Percentiles rank a stretch among this genome's conserved stretches.
Evolutionary conservation across 2,329 filamentous ascomycete species (phyloP).

Genomic region (Tympanopsis confertula): DNA sequence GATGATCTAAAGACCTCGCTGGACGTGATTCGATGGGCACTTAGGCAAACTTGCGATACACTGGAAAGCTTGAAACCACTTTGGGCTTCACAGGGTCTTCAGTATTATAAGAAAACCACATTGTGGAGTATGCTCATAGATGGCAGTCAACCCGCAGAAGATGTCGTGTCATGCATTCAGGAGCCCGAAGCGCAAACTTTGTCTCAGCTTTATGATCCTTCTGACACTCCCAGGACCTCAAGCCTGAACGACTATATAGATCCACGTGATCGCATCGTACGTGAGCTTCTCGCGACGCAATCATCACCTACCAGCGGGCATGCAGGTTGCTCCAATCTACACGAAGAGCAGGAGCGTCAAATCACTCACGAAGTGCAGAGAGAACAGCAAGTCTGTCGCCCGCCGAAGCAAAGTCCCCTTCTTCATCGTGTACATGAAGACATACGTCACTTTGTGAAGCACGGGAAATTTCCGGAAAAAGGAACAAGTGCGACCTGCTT

Average conservation of each 20-base stretch:
- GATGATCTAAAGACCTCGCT: slow-evolving; percentile 25
- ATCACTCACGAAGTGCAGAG: slow-evolving; percentile 51
- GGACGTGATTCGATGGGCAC: slow-evolving; percentile 48
- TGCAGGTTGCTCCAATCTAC: slow-evolving; percentile 28
- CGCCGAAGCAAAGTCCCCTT: slow-evolving; percentile 22
- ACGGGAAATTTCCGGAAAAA: slow-evolving; percentile 17
- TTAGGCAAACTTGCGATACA: slow-evolving; percentile 43
- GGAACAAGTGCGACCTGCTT: slow-evolving; percentile 19
- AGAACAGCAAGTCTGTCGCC: slow-evolving; percentile 41
- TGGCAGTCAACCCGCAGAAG: background rate
- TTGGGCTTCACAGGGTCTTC: slow-evolving; percentile 48
- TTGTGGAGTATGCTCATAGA: slow-evolving; percentile 18
- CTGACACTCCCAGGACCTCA: slow-evolving; percentile 6
- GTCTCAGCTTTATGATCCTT: slow-evolving; percentile 32
- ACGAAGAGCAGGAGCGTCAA: slow-evolving; percentile 61
- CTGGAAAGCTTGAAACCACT: slow-evolving; percentile 37
- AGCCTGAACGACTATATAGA: no score
- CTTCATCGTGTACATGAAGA: slow-evolving; percentile 28
- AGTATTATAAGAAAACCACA: slow-evolving; percentile 28
- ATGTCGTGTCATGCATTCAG: slow-evolving; percentile 9
- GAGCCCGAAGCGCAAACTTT: slow-evolving; percentile 43
- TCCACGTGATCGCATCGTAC: slow-evolving; percentile 14
- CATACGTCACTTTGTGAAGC: slow-evolving; percentile 24
- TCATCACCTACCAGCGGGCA: no score
- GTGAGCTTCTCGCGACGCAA: slow-evolving; percentile 13